These are phyloP conservation scores for Astragalus glycyphyllos DNA, from an alignment of 306 rosid genomes.

Conservation along the genomic window DNA sequence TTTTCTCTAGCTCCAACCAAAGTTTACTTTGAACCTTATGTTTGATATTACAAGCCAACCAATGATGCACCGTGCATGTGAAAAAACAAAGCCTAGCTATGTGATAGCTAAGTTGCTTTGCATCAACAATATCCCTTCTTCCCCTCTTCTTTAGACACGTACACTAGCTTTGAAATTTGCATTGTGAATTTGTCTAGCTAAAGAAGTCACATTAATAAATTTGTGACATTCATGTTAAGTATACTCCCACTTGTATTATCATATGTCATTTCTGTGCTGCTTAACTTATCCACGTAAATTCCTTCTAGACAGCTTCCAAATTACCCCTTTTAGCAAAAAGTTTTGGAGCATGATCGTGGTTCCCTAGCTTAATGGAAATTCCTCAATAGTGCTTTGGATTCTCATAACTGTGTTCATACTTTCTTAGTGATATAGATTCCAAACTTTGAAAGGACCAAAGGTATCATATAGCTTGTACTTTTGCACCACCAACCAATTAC, in stretches of 20 bases:
- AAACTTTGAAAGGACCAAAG: conserved; percentile 33
- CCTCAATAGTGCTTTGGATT: conserved; percentile 41
- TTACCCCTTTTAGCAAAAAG: conserved; percentile 48
- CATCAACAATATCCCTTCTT: conserved; percentile 41
- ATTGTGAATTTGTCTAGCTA: conserved; percentile 40
- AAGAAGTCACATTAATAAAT: conserved; percentile 17
- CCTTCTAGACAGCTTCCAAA: conserved; percentile 44
- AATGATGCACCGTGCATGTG: conserved; percentile 39
- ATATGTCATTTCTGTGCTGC: conserved; percentile 33
- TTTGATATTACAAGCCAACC: conserved; percentile 35
- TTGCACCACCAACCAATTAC: conserved; percentile 5
- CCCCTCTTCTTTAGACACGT: conserved; percentile 40
- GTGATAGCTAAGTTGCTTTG: conserved; percentile 40
- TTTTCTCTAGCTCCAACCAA: conserved; percentile 17
- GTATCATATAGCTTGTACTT: conserved; percentile 26
- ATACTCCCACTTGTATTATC: conserved; percentile 17
- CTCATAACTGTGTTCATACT: conserved; percentile 38
- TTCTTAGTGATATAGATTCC: conserved; percentile 31
- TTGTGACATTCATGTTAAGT: conserved; percentile 40
- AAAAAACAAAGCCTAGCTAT: conserved; percentile 32
- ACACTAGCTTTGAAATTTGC: conserved; percentile 24
- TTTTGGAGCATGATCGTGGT: conserved; percentile 23
- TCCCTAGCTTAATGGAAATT: conserved; percentile 45
- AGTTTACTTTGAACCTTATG: conserved; percentile 28
- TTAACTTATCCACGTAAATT: conserved; percentile 38